These are phyloP conservation scores for Knoxia roxburghii DNA, from an alignment of 257 asterid genomes.

Conservation along the genomic window DNA sequence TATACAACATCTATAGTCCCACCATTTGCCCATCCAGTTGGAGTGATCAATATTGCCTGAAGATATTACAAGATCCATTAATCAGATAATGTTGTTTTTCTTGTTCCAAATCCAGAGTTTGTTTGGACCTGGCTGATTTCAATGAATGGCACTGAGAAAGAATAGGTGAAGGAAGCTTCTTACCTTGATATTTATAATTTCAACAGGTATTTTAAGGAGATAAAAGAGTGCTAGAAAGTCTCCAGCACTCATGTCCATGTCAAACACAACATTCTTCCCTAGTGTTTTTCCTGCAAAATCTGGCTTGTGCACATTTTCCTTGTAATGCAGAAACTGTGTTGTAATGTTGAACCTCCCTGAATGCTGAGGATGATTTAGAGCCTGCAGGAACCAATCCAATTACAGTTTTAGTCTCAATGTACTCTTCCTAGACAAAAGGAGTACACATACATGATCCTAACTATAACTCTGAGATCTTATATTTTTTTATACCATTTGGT, in stretches of 20 bases:
- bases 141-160: neutral
- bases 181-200: constrained; percentile 73
- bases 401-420: neutral
- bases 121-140: constrained; percentile 11
- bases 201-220: constrained; percentile 69
- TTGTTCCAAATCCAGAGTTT: neutral
- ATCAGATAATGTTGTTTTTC: neutral
- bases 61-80: constrained; percentile 12
- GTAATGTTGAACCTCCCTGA: constrained; percentile 64
- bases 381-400: constrained; percentile 35
- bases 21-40: constrained; percentile 89
- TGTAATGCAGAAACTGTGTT: constrained; percentile 50
- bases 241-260: constrained; percentile 96
- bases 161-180: neutral
- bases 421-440: neutral
- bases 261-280: constrained; percentile 69
- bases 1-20: constrained; percentile 77
- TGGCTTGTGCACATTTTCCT: constrained; percentile 47
- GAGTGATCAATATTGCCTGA: constrained; percentile 68
- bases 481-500: constrained; percentile 9
- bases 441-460: neutral
- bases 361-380: constrained; percentile 45
- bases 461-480: neutral
- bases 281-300: constrained; percentile 38
- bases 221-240: constrained; percentile 80